Percentiles rank a stretch among this genome's conserved stretches.
phyloP scores from a whole-genome alignment of 2,329 filamentous ascomycete species.

The Colletotrichum falcatum region DNA sequence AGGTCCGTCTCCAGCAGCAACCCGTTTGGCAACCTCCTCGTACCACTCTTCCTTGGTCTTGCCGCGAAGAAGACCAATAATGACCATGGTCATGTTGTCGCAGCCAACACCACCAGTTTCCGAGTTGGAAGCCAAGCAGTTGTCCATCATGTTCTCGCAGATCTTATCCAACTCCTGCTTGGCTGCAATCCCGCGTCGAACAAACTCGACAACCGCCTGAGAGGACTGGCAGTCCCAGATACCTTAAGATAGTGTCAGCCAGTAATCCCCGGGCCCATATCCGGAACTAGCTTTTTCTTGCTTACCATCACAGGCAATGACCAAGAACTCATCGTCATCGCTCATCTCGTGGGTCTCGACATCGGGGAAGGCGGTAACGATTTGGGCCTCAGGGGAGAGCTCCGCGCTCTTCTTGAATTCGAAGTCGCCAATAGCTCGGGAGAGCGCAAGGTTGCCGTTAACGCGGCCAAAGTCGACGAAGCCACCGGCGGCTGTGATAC shows the following conservation, averaged over 20 bases:
- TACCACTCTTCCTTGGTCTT: slow-evolving; percentile 99
- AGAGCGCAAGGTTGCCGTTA: slow-evolving; percentile 96
- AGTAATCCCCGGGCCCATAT: background rate
- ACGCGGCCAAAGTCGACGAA: slow-evolving; percentile 99
- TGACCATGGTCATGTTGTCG: slow-evolving; percentile 99
- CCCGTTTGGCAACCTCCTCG: slow-evolving; percentile 91
- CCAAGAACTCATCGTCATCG: slow-evolving; percentile 95
- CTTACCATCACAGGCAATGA: slow-evolving; percentile 92
- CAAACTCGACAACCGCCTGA: slow-evolving; percentile 96
- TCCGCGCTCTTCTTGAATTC: slow-evolving; percentile 99
- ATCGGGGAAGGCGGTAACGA: slow-evolving; percentile 96
- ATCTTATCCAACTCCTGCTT: slow-evolving; percentile 96
- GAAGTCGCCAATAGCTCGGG: slow-evolving; percentile 97
- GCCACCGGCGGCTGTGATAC: slow-evolving; percentile 94
- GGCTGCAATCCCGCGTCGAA: slow-evolving; percentile 93
- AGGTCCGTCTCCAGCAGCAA: slow-evolving; percentile 96
- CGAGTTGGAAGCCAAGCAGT: slow-evolving; percentile 96
- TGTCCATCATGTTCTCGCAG: slow-evolving; percentile 99
- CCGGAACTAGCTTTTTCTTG: slow-evolving; percentile 35
- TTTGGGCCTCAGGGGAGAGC: slow-evolving; percentile 96
- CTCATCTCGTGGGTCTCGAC: slow-evolving; percentile 91
- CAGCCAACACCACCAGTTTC: slow-evolving; percentile 98
- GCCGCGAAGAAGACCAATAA: slow-evolving; percentile 90
- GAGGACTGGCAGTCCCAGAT: slow-evolving; percentile 99
- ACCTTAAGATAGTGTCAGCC: slow-evolving; percentile 65